Base-by-base conservation (phyloP, 352 stramenopile genomes). In the Phytophthora kernoviae region DNA sequence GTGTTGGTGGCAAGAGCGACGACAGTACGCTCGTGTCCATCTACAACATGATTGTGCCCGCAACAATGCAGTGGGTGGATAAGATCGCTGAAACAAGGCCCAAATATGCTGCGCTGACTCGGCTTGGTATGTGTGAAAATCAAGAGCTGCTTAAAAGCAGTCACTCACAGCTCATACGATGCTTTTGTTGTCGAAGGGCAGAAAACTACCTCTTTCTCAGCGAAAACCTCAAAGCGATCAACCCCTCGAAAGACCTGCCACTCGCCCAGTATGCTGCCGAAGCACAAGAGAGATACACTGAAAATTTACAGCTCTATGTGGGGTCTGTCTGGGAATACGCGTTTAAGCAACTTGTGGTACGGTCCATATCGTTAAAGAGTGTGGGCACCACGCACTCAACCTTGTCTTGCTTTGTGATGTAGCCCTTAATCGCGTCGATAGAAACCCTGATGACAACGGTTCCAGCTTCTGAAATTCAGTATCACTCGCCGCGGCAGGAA, bases 181-280 rank as follows among this genome's bases (percentile, higher is more conserved):
- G 15, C 54, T 37, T 34, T 41, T n/a, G 24, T 30, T 6, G 3
- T 30, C 24, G 3, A 6, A 30, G 2, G 26, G 15, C 58, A 79
- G 84, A 93, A 57, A 93, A 93, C 54, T 90, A 83, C 26, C 45
- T 83, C 40, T 93, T 79, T 24, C 71, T 93, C 42, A 70, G 67
- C 48, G 81, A 90, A 10, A 73, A 70, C 21, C 64, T 93, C 5
- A 56, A 49, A 21, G 54, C 57, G 1, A 79, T 90, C 43, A 88
- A 88, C 46, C 22, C 68, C 2, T 60, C 73, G 11, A 64, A 46
- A 5, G 78, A 87, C 11, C 44, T 84, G 12, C 79, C 79, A 5
- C 61, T 91, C 0, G 71, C 45, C 2, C 81, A 85, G 45, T 91
- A 84, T 50, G 79, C 77, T 2, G 65, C 42, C 12, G 65, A 84